Percentiles rank a stretch among this genome's conserved stretches.
phyloP scores from a whole-genome alignment of 208 protist species.

The Trypanosomatidae sp. region DNA sequence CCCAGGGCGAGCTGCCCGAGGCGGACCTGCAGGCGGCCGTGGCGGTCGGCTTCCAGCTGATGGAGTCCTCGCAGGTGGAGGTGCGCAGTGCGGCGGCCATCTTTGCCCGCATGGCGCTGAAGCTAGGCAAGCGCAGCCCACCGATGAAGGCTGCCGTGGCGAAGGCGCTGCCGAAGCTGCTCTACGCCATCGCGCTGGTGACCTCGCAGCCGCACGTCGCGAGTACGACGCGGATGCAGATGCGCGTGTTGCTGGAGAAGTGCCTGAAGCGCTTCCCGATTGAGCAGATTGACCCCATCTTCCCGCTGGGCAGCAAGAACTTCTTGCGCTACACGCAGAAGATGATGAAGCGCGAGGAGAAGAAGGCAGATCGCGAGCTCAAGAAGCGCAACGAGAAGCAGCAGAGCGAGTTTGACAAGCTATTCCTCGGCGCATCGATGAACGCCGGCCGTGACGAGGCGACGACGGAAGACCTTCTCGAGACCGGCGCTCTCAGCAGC shows the following conservation, averaged over 20 bases:
- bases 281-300: conserved; percentile 72
- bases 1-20: conserved; percentile 59
- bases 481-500: conserved; percentile 70
- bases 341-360: conserved; percentile 83
- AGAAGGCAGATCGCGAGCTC: conserved; percentile 67
- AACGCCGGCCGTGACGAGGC: conserved; percentile 52
- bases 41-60: conserved; percentile 69
- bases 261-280: conserved; percentile 84
- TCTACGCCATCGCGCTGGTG: conserved; percentile 80
- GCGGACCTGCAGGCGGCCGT: conserved; percentile 63
- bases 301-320: conserved; percentile 84
- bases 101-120: conserved; percentile 84
- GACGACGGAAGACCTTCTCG: conserved; percentile 67
- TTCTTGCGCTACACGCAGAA: conserved; percentile 86
- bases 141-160: conserved; percentile 50
- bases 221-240: conserved; percentile 77
- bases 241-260: conserved; percentile 83
- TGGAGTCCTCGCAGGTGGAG: conserved; percentile 66
- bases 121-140: conserved; percentile 71
- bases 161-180: conserved; percentile 63
- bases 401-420: conserved; percentile 78
- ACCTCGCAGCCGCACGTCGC: conserved; percentile 81
- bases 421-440: conserved; percentile 73
- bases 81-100: conserved; percentile 73
- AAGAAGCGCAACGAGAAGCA: conserved; percentile 53